These are phyloP conservation scores for Endocarpon pusillum DNA, from an alignment of 495 filamentous ascomycete genomes.

Conservation along the genomic window DNA sequence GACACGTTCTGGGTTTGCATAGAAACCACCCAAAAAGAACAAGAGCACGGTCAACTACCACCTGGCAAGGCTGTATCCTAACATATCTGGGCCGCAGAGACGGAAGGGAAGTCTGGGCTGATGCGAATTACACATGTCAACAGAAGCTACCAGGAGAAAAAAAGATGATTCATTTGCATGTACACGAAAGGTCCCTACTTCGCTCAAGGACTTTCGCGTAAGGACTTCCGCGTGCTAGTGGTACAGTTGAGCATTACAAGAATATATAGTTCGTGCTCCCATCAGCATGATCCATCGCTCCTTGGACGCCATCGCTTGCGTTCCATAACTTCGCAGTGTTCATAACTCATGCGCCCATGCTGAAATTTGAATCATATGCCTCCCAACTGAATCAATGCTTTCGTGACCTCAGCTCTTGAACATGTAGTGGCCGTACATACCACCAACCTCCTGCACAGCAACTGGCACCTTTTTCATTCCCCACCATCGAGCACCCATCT, in stretches of 20 bases:
- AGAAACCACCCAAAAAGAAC: conserved; percentile 47
- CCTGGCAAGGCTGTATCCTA: conserved; percentile 67
- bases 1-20: conserved; percentile 4
- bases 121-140: conserved; percentile 7
- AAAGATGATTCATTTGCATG: too few species aligned
- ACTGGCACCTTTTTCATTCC: conserved; percentile 78
- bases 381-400: too few species aligned
- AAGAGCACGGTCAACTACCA: conserved; percentile 94
- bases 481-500: conserved; percentile 82
- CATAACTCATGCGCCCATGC: too few species aligned
- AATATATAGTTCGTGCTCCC: too few species aligned
- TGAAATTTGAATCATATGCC: too few species aligned
- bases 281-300: too few species aligned
- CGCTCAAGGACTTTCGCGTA: too few species aligned
- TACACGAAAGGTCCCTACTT: too few species aligned
- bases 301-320: too few species aligned
- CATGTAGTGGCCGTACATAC: conserved; percentile 79
- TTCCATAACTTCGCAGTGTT: too few species aligned
- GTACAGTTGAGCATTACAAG: too few species aligned
- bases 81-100: conserved; percentile 57
- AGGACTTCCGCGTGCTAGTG: too few species aligned
- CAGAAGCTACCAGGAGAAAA: background rate
- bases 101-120: conserved; percentile 33
- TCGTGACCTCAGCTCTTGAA: conserved; percentile 40
- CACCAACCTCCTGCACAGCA: conserved; percentile 58